Base-by-base conservation (phyloP, 345 rosid genomes). In the Aquilaria sinensis region DNA sequence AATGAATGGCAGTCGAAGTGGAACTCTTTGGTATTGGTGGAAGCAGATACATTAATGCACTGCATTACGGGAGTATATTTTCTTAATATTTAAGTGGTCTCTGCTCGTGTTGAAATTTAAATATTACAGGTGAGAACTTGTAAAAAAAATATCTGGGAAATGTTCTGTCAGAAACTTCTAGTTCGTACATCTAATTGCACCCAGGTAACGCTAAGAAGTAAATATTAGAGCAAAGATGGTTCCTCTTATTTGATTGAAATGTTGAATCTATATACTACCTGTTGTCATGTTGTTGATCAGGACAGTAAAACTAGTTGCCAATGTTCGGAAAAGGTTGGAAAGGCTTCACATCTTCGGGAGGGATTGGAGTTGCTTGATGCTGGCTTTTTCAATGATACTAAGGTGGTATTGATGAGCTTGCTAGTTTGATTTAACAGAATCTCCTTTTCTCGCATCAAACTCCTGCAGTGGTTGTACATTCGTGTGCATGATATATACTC, bases 331-430 rank as follows among this genome's bases (percentile, higher is more conserved):
- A 76, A 67, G 49, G 49, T 61, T 37, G 58, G 47, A 47, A 78
- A 81, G 49, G 85, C 76, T 66, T 77, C 74, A 47, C 57, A 56
- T 56, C 69, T 83, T 9, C 70, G 66, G 70, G 14, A 60, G 13
- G 74, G 71, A 41, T 81, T 89, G 63, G 59, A 76, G 68, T 63
- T 89, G 62, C 59, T 87, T 51, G 93, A 85, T 72, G 79, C 87
- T 11, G 70, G 66, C 47, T 84, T 87, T 89, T 87, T 92, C 70
- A 74, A 68, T 51, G 93, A 89, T 34, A 61, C 70, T n/a, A 77
- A 89, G 89, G 96, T 92, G 67, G 59, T 12, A 8, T 53, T 51
- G 31, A 9, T 51, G 23, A 37, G 11, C 49, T 23, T 15, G 37
- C 57, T 11, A 49, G 41, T 23, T 52, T 51, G 31, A 49, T 53